Base-by-base conservation (phyloP, 202 grass and related monocot species). In the Saccharum hybrid region DNA sequence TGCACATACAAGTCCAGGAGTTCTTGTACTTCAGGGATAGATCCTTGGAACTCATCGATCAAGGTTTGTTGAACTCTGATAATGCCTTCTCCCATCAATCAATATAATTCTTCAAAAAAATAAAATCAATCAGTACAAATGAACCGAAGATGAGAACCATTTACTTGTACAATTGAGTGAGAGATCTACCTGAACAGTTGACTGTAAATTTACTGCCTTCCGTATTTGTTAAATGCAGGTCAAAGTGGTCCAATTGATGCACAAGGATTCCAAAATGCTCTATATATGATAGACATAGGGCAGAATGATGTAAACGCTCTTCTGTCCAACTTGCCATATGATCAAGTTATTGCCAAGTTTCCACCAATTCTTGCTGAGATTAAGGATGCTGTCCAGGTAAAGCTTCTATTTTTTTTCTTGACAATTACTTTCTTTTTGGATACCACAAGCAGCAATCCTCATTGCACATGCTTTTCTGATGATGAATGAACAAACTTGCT, bases 281-380 rank as follows among this genome's bases (percentile, higher is more conserved):
- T 98, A 2, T 98, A 96, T 65, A 87, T 83, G 23, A 92, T 98
- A 63, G 96, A 98, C 74, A 98, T 98, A 38, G 96, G 96, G 37
- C 96, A 98, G 76, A 98, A 98, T 22, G 96, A 98, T 88, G 74
- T 98, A 59, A 84, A 94, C 6, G 87, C 38, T 49, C 89, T 92
- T 38, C 79, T 98, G 31, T 77, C 71, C 7, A 34, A 81, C 74
- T 81, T 90, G 54, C 86, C 86, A 15, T 98, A 92, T 59, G 90
- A 90, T 52, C 85, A 94, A 90, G 88, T 91, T 51, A 21, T 98
- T 11, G 62, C 77, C 34, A 94, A 75, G 41, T 86, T 98, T 34
- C 93, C 93, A 0, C 86, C 85, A 0, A 75, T 96, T 37, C 71
- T 96, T 42, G 81, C 57, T 21, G 93, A 98, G 82, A 98, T 98